phyloP scores from a whole-genome alignment of 2,329 filamentous ascomycete genomes.

The Microcera coccophila region DNA sequence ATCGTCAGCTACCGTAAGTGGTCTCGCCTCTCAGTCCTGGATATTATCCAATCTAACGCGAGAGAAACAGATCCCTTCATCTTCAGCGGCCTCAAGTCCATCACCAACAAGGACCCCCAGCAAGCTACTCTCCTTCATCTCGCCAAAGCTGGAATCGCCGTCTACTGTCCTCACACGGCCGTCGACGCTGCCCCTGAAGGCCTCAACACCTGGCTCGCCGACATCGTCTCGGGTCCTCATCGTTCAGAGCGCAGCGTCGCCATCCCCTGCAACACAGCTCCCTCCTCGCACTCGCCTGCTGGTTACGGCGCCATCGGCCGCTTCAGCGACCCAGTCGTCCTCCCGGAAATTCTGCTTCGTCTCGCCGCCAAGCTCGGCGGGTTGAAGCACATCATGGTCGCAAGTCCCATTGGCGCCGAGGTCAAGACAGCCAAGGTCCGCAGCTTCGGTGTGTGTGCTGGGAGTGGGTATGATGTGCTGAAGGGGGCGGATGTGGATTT shows the following conservation, averaged over 20 bases:
- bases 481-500: slow-evolving; percentile 69
- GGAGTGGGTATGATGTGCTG: slow-evolving; percentile 77
- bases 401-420: slow-evolving; percentile 47
- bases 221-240: slow-evolving; percentile 64
- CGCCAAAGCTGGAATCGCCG: slow-evolving; percentile 81
- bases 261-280: slow-evolving; percentile 42
- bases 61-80: slow-evolving; percentile 77
- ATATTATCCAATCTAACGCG: not conserved
- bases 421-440: slow-evolving; percentile 45
- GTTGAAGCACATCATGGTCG: slow-evolving; percentile 52
- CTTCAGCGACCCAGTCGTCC: slow-evolving; percentile 36
- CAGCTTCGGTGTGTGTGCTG: slow-evolving; percentile 82
- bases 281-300: slow-evolving; percentile 42
- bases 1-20: slow-evolving; percentile 79
- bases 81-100: slow-evolving; percentile 84
- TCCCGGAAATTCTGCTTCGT: slow-evolving; percentile 44
- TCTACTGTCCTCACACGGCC: slow-evolving; percentile 94
- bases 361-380: slow-evolving; percentile 66
- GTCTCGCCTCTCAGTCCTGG: not conserved
- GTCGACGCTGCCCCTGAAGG: slow-evolving; percentile 82
- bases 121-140: slow-evolving; percentile 80
- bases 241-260: slow-evolving; percentile 40
- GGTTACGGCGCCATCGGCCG: slow-evolving; percentile 53
- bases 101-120: slow-evolving; percentile 80
- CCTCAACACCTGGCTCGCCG: slow-evolving; percentile 90